These are phyloP conservation scores for Podospora pseudocomata DNA, from an alignment of 495 filamentous ascomycete genomes.

Conservation along the genomic window DNA sequence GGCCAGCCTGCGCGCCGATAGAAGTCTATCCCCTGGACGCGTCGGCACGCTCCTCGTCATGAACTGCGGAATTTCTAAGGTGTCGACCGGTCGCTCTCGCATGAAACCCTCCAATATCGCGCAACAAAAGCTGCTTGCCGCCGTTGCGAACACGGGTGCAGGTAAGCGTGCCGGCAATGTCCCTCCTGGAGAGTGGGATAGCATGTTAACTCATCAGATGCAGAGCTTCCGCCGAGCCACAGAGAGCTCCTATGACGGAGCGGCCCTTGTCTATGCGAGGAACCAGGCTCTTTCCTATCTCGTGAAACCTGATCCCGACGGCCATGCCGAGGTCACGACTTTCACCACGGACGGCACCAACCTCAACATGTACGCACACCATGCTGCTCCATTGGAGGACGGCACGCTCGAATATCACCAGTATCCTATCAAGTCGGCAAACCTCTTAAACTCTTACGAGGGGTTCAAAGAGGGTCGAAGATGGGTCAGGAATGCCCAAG, in stretches of 20 bases:
- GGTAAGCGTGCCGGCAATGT: too few species aligned
- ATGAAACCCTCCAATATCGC: too few species aligned
- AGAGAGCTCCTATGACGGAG: constrained; percentile 26
- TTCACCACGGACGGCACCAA: constrained; percentile 33
- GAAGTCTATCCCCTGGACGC: too few species aligned
- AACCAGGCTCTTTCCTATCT: constrained; percentile 29
- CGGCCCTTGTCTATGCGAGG: constrained; percentile 32
- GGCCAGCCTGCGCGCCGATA: too few species aligned
- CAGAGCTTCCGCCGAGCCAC: too few species aligned
- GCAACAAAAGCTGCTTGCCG: too few species aligned
- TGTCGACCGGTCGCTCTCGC: too few species aligned
- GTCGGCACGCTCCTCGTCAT: too few species aligned
- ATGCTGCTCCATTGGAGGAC: constrained; percentile 24
- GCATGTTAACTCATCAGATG: too few species aligned
- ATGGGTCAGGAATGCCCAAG: constrained; percentile 26
- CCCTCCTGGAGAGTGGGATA: too few species aligned
- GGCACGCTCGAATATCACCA: constrained; percentile 34
- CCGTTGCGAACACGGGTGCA: too few species aligned
- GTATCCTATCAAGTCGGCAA: constrained; percentile 22
- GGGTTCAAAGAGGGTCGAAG: constrained; percentile 22
- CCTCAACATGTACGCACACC: constrained; percentile 35
- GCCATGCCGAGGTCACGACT: constrained; percentile 30
- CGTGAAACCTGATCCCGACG: constrained; percentile 26
- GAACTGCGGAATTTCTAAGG: too few species aligned
- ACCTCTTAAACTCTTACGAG: constrained; percentile 18